phyloP scores from a whole-genome alignment of 1,139 yeast species.

The Hansenula anomala region DNA sequence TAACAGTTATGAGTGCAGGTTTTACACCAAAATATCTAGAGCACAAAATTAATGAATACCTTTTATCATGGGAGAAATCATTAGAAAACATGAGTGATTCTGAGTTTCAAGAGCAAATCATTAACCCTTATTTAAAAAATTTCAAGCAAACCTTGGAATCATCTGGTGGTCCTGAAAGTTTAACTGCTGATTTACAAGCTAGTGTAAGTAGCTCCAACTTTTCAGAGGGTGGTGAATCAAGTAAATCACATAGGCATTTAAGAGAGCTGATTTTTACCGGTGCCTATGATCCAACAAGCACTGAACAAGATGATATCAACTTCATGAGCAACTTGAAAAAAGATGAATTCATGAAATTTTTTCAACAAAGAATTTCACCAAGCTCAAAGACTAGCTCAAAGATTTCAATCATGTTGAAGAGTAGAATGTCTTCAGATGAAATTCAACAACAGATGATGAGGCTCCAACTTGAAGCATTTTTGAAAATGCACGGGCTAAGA shows the following conservation, averaged over 20 bases:
- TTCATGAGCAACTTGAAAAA: constrained; percentile 26
- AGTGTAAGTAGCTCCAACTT: constrained; percentile 30
- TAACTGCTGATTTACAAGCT: constrained; percentile 31
- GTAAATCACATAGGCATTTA: constrained; percentile 36
- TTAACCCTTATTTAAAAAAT: constrained; percentile 33
- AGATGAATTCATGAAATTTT: constrained; percentile 29
- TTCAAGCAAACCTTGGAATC: constrained; percentile 18
- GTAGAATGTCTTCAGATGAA: constrained; percentile 30
- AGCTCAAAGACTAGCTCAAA: constrained; percentile 33
- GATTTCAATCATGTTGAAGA: constrained; percentile 34
- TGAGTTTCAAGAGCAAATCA: constrained; percentile 30
- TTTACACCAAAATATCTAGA: constrained; percentile 34
- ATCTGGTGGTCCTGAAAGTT: constrained; percentile 32
- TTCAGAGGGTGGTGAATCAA: constrained; percentile 23
- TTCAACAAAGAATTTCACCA: constrained; percentile 32
- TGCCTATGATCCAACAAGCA: constrained; percentile 33
- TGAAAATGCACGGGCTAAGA: constrained; percentile 39
- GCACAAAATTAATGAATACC: constrained; percentile 40
- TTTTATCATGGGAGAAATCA: constrained; percentile 33
- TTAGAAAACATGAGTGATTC: constrained; percentile 24
- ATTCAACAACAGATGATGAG: constrained; percentile 27
- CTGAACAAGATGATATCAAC: constrained; percentile 32
- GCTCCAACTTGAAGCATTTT: constrained; percentile 35
- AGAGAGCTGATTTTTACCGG: constrained; percentile 47
- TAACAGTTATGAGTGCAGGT: constrained; percentile 46